Conservation (phyloP, 2,329 filamentous ascomycete genomes). For the Fusarium haematococcum region DNA sequence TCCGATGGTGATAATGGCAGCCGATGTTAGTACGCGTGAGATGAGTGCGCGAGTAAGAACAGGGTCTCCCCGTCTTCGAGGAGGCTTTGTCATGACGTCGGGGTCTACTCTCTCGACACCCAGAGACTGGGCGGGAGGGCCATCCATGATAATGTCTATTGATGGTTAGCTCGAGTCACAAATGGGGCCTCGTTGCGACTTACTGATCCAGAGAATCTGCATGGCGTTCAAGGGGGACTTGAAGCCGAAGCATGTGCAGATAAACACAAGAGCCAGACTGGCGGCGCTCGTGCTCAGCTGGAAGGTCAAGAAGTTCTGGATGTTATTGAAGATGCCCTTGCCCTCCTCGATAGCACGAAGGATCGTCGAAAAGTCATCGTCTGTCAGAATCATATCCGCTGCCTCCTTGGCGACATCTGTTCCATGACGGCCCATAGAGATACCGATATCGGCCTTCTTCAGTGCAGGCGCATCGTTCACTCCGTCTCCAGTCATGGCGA, state of each 20-base stretch:
- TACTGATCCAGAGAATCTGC: slow-evolving; percentile 99
- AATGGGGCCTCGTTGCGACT: slow-evolving; percentile 53
- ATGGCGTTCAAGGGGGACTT: slow-evolving; percentile 97
- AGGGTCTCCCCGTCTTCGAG: slow-evolving; percentile 83
- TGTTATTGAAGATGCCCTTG: slow-evolving; percentile 99
- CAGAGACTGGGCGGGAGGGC: slow-evolving; percentile 94
- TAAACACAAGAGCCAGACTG: slow-evolving; percentile 87
- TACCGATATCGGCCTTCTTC: slow-evolving; percentile 97
- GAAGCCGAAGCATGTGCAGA: slow-evolving; percentile 93
- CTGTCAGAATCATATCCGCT: slow-evolving; percentile 91
- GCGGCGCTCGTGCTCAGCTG: slow-evolving; percentile 97
- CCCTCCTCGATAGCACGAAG: slow-evolving; percentile 97
- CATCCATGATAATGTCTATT: slow-evolving; percentile 98
- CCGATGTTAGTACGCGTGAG: slow-evolving; percentile 86
- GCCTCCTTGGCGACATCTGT: slow-evolving; percentile 98
- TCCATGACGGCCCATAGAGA: slow-evolving; percentile 94
- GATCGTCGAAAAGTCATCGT: slow-evolving; percentile 92
- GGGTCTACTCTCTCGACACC: slow-evolving; percentile 96
- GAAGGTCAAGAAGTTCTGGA: slow-evolving; percentile 99
- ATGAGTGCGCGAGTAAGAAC: slow-evolving; percentile 90
- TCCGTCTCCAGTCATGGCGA: slow-evolving; percentile 98
- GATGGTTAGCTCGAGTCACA: slow-evolving; percentile 22
- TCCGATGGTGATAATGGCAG: slow-evolving; percentile 89
- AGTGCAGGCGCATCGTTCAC: slow-evolving; percentile 97
- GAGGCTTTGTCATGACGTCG: slow-evolving; percentile 91